Conservation (phyloP, 805 yeast species). For the Metschnikowia picachoensis region DNA sequence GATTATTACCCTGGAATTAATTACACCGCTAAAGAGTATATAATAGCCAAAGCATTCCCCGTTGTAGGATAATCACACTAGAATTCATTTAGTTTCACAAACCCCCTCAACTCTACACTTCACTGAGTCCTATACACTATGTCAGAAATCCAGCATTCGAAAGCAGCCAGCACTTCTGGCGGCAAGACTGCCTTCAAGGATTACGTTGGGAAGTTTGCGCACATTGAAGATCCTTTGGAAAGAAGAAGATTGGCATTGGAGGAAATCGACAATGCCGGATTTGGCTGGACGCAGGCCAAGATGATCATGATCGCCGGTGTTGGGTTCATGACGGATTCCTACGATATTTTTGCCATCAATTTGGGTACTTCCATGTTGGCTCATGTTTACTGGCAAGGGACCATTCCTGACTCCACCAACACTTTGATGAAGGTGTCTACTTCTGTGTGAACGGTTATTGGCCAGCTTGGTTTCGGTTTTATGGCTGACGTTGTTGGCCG, state of each 20-base stretch:
- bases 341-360: conserved; percentile 88
- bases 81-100: background rate
- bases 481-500: conserved; percentile 81
- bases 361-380: conserved; percentile 76
- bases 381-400: conserved; percentile 67
- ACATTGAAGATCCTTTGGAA: conserved; percentile 79
- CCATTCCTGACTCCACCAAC: conserved; percentile 64
- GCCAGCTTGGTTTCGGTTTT: conserved; percentile 82
- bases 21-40: conserved; percentile 3
- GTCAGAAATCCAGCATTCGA: conserved; percentile 24
- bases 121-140: conserved; percentile 9
- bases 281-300: conserved; percentile 80
- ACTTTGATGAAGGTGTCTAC: conserved; percentile 84
- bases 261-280: conserved; percentile 73
- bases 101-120: background rate
- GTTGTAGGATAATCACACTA: background rate
- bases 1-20: conserved; percentile 2
- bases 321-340: conserved; percentile 90
- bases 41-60: background rate
- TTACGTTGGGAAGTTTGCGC: conserved; percentile 73
- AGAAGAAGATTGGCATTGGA: conserved; percentile 83
- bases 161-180: conserved; percentile 40
- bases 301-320: conserved; percentile 86
- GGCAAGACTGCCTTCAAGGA: conserved; percentile 88
- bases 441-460: conserved; percentile 90